These are phyloP conservation scores for Corchorus capsularis DNA, from an alignment of 345 rosid genomes.

Conservation along the genomic window DNA sequence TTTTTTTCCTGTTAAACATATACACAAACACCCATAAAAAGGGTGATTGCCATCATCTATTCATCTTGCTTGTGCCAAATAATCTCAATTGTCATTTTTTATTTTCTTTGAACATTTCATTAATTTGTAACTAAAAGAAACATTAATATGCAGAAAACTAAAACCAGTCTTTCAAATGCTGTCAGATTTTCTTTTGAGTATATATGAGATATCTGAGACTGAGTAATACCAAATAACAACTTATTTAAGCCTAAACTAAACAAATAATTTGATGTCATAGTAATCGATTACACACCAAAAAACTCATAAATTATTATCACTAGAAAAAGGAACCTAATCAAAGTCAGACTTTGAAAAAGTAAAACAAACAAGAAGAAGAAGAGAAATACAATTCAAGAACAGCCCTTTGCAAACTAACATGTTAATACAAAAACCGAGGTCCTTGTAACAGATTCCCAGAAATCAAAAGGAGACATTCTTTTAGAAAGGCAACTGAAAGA, in stretches of 20 bases:
- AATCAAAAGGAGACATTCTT: background rate
- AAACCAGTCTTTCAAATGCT: too few relatives aligned
- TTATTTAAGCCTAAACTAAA: background rate
- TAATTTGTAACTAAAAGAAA: too few relatives aligned
- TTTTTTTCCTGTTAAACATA: constrained; percentile 4
- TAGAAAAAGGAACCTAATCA: background rate
- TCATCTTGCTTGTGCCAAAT: background rate
- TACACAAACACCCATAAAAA: background rate
- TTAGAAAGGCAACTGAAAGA: background rate
- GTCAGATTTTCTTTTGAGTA: background rate
- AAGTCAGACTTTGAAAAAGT: background rate
- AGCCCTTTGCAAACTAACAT: background rate
- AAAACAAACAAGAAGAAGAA: background rate
- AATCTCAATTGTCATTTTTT: background rate
- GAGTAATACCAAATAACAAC: background rate
- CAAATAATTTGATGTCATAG: background rate
- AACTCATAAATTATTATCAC: background rate
- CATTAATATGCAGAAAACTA: too few relatives aligned
- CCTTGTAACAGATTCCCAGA: constrained; percentile 21
- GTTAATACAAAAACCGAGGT: background rate
- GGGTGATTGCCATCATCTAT: background rate
- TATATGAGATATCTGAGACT: background rate
- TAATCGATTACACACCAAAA: background rate
- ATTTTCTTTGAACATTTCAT: too few relatives aligned
- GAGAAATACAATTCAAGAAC: background rate